phyloP scores from a whole-genome alignment of 148 eudicot genomes.

The Polygonum aviculare region DNA sequence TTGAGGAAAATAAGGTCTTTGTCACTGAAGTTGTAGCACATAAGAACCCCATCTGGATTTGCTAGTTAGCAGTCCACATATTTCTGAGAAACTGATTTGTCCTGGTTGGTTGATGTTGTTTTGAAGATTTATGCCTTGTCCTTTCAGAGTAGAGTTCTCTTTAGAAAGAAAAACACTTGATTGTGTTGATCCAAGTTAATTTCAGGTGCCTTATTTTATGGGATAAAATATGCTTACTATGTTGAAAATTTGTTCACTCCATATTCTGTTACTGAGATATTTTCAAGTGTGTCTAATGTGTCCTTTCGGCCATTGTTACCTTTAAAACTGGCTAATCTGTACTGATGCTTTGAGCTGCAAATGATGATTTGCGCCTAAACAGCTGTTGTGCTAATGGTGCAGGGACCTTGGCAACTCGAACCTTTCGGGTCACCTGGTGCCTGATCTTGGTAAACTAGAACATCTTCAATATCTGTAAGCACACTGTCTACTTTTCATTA shows the following conservation, averaged over 20 bases:
- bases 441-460: constrained; percentile 83
- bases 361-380: background rate
- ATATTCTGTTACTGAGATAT: background rate
- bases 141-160: background rate
- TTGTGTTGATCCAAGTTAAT: background rate
- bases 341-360: background rate
- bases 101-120: background rate
- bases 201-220: background rate
- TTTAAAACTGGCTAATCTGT: background rate
- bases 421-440: constrained; percentile 80
- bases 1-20: background rate
- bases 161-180: background rate
- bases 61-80: background rate
- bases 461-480: constrained; percentile 88
- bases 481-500: background rate
- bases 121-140: background rate
- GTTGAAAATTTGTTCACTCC: background rate
- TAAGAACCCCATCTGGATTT: background rate
- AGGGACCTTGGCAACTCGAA: constrained; percentile 89
- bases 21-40: background rate
- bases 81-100: background rate
- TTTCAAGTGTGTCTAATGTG: background rate
- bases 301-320: background rate
- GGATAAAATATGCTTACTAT: background rate
- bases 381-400: constrained; percentile 18